Conservation (phyloP, 805 yeast species). For the Naumovozyma dairenensis region DNA sequence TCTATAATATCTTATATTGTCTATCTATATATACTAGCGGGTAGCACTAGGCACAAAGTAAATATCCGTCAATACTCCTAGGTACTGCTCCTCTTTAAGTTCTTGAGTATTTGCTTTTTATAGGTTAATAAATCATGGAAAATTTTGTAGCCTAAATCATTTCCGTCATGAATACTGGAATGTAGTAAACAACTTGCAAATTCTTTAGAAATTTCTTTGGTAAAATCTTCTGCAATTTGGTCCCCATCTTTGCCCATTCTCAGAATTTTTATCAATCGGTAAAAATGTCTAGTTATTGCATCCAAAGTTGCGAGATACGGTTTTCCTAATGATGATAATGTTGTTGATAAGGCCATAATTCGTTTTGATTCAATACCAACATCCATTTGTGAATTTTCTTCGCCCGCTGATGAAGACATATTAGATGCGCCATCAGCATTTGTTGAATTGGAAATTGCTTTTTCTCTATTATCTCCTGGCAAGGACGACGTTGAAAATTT, state of each 20-base stretch:
- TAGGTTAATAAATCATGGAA: constrained; percentile 51
- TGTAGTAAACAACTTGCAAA: constrained; percentile 50
- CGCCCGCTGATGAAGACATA: background rate
- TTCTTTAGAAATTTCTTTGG: constrained; percentile 47
- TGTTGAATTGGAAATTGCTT: too few relatives aligned
- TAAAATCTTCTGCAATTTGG: constrained; percentile 31
- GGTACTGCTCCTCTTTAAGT: constrained; percentile 44
- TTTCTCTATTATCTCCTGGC: constrained; percentile 14
- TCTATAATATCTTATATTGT: too few relatives aligned
- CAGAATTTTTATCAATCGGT: constrained; percentile 48
- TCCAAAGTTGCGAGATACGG: constrained; percentile 71
- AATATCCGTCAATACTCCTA: too few relatives aligned
- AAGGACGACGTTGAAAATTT: constrained; percentile 31
- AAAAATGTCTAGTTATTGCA: constrained; percentile 68
- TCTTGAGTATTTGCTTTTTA: constrained; percentile 55
- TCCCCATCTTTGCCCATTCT: constrained; percentile 34
- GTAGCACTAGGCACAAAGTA: too few relatives aligned
- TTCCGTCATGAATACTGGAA: constrained; percentile 40
- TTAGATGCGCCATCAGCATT: too few relatives aligned
- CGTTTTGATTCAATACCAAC: constrained; percentile 30
- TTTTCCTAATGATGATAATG: constrained; percentile 56
- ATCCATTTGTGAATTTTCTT: constrained; percentile 17
- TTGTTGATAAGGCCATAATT: constrained; percentile 53
- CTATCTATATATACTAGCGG: too few relatives aligned
- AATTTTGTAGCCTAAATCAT: constrained; percentile 48